Base-by-base conservation (phyloP, 2,329 filamentous ascomycete genomes). In the Cucurbitaria berberidis region DNA sequence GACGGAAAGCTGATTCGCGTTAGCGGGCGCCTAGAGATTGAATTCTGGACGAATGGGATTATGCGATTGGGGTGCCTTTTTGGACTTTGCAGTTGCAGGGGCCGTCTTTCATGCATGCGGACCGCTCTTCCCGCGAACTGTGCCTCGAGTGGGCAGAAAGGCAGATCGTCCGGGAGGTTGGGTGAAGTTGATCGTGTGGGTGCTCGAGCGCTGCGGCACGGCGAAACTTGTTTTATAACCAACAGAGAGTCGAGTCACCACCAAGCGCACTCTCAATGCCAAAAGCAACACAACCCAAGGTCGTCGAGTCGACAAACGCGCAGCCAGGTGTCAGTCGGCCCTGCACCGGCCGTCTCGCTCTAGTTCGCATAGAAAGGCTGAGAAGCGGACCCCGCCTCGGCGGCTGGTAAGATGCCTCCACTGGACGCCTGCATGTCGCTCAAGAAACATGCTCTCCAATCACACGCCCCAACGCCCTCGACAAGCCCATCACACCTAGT, bases 311-410 rank as follows among this genome's bases (percentile, higher is more conserved):
- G 40, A 41, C 32, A 41, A 15, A 39, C 45, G 27, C 47, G 34
- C 44, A 27, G 43, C 49, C 51, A 59, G 43, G 40, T 48, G 48
- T 55, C 21, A 10, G 24, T 18, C 53, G 41, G 48, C 35, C 42
- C 35, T 19, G 38, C 40, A 21, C 51, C 48, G 36, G 40, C 50
- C 48, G 36, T 43, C 50, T 21, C 10, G 51, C 45, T 8, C 41
- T 63, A 62, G 63, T 47, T 49, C 45, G 24, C 43, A 46, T 49
- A 41, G 35, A 45, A 19, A 48, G 56, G n/a, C n/a, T n/a, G n/a
- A n/a, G n/a, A n/a, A n/a, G n/a, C n/a, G n/a, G 56, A 60, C 69
- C 70, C 70, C 70, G 62, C 68, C 61, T 53, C 66, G 66, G 72
- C 72, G 70, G 62, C 57, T 74, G 65, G 51, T 55, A 52, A 55